These are phyloP conservation scores for Rhodotorula graminis DNA, from an alignment of 768 basidiomycete species.

Conservation along the genomic window DNA sequence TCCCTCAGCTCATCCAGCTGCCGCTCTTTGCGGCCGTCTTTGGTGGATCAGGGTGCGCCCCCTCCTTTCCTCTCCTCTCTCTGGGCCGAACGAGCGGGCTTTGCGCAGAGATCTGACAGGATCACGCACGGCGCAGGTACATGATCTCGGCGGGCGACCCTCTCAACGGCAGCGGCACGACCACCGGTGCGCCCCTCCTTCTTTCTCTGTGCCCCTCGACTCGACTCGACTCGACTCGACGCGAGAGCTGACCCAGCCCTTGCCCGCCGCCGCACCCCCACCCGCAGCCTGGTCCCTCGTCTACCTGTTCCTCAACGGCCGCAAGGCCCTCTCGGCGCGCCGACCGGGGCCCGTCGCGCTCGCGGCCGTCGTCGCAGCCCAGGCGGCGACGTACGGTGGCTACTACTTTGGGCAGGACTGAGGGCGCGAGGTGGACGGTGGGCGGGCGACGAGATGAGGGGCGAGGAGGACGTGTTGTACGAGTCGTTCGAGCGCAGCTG, in stretches of 20 bases:
- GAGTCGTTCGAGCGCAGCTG: not conserved
- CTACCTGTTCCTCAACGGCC: slow-evolving; percentile 37
- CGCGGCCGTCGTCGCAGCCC: not conserved
- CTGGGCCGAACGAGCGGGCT: not conserved
- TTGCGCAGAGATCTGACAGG: not conserved
- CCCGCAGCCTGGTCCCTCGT: slow-evolving; percentile 35
- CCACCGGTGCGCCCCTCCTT: slow-evolving; percentile 19
- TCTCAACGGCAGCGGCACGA: slow-evolving; percentile 33
- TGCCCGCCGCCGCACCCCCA: too few relatives aligned
- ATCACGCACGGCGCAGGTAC: not conserved
- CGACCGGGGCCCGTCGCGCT: slow-evolving; percentile 25
- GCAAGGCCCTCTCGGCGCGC: slow-evolving; percentile 19
- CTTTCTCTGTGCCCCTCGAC: too few relatives aligned
- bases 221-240: too few relatives aligned
- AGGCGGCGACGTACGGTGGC: slow-evolving; percentile 14
- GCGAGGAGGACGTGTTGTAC: not conserved
- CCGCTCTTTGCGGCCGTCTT: slow-evolving; percentile 69
- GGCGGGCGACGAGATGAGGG: too few relatives aligned
- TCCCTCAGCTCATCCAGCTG: slow-evolving; percentile 89
- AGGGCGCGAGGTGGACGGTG: rapidly evolving
- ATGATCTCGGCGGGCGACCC: slow-evolving; percentile 34
- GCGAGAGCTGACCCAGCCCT: not conserved
- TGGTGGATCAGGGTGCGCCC: slow-evolving; percentile 17
- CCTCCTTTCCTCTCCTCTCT: too few relatives aligned
- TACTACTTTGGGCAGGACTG: slow-evolving; percentile 20